Evolutionary conservation across 2,329 filamentous ascomycete genomes (phyloP).

Genomic region (Monosporascus sp.): DNA sequence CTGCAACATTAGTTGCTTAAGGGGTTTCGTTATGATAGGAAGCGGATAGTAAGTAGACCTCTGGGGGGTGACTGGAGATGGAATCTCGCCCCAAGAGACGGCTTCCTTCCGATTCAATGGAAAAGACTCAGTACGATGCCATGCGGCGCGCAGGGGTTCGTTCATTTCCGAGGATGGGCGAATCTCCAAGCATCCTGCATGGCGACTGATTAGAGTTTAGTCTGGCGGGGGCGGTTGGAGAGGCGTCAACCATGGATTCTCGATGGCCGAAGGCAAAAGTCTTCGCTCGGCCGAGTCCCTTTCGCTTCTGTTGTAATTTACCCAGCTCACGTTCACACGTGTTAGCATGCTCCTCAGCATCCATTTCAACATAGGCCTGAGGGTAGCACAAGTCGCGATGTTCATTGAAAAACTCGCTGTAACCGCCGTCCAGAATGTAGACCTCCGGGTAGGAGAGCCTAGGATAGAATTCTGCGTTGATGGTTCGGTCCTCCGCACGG

Average conservation of each 20-base stretch:
- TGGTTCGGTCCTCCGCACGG: constrained; percentile 78
- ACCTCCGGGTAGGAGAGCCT: constrained; percentile 91
- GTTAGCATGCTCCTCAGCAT: constrained; percentile 80
- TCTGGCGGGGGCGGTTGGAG: constrained; percentile 52
- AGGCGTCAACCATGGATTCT: constrained; percentile 49
- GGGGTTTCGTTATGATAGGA: background rate
- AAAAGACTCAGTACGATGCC: constrained; percentile 52
- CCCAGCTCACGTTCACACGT: constrained; percentile 95
- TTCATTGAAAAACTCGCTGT: constrained; percentile 84
- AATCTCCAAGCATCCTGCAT: constrained; percentile 41
- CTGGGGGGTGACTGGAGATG: background rate
- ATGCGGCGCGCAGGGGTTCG: constrained; percentile 54
- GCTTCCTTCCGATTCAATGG: constrained; percentile 2
- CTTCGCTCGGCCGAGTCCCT: constrained; percentile 79
- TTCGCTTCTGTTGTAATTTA: constrained; percentile 79
- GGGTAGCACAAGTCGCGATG: constrained; percentile 81
- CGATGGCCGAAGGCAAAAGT: constrained; percentile 93
- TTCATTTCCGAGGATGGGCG: constrained; percentile 41
- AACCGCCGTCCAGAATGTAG: constrained; percentile 94
- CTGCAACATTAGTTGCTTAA: background rate
- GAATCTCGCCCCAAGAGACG: background rate
- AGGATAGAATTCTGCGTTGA: constrained; percentile 84
- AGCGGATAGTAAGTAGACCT: background rate
- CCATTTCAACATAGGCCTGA: constrained; percentile 96
- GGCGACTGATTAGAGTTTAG: constrained; percentile 35